Base-by-base conservation (phyloP, 169 alveolate genomes). In the Plasmodium fragile region DNA sequence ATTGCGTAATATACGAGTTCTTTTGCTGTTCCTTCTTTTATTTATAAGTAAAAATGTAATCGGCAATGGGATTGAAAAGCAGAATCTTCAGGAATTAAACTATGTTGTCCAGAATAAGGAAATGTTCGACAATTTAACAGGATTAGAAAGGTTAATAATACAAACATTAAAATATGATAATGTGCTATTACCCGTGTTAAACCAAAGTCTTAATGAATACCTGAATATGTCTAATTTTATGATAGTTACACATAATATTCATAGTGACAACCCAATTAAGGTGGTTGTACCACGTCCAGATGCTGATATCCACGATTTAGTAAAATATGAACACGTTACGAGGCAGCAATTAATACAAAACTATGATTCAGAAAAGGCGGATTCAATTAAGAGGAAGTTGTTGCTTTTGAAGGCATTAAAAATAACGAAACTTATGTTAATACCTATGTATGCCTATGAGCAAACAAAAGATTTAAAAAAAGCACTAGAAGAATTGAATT, bases 321-420 rank as follows among this genome's bases (percentile, higher is more conserved):
- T 84, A 84, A 72, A 84, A 72, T 84, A 72, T 49, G 92, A 84
- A 34, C 77, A 84, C 78, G 25, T 84, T 52, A 52, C 78, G 32
- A 84, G 41, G 53, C 5, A 30, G 43, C 84, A 84, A 49, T n/a
- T 49, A 7, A 84, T 84, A 43, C 34, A 84, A 34, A 3, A 18
- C 4, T 71, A 84, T 52, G 78, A 45, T 22, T 32, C 69, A 7
- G 92, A 84, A 34, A 41, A 30, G 18, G 72, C 92, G n/a, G 77
- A 55, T 55, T 16, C 30, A 10, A 6, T 55, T 55, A 55, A 55
- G 72, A 55, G n/a, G 72, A 55, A 55, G 30, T 55, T 55, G 0
- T 11, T 84, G 59, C 49, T 84, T 72, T 16, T 84, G 55, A 72
- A 82, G 78, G 39, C 84, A 28, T 73, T 84, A 16, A 84, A 73